A percentile compares a stretch with the other conserved stretches of the same genome.
These are phyloP conservation scores for Nicotiana obtusifolia DNA, from an alignment of 257 asterid genomes.

Conservation along the genomic window DNA sequence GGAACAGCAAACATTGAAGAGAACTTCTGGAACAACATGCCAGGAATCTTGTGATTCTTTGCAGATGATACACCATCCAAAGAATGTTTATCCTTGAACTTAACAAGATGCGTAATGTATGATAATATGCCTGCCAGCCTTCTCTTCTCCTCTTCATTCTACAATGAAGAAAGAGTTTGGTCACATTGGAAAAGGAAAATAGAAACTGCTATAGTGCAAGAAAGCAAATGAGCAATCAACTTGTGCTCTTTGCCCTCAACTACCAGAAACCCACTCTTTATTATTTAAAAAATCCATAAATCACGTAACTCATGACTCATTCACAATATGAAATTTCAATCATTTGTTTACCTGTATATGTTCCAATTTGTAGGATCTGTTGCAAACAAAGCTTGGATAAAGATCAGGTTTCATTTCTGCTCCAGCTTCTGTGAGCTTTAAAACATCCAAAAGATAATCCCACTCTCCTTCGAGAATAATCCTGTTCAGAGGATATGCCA, in stretches of 20 bases:
- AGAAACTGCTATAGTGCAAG: not conserved
- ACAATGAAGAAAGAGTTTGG: conserved; percentile 7
- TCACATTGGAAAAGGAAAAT: not conserved
- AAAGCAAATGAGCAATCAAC: not conserved
- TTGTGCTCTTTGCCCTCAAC: not conserved
- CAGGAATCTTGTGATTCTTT: conserved; percentile 59
- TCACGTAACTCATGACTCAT: not conserved
- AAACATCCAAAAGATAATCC: conserved; percentile 62
- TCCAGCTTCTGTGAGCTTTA: conserved; percentile 35
- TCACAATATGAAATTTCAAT: not conserved
- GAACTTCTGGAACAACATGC: conserved; percentile 57
- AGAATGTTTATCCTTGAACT: conserved; percentile 68
- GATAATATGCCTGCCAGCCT: conserved; percentile 63
- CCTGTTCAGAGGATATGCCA: conserved; percentile 73
- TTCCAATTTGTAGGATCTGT: conserved; percentile 41
- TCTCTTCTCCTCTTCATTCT: conserved; percentile 50
- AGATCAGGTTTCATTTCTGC: conserved; percentile 22
- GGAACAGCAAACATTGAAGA: conserved; percentile 46
- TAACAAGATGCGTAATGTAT: conserved; percentile 73
- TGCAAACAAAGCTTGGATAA: conserved; percentile 82
- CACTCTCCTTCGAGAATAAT: conserved; percentile 86
- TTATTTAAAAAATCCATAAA: no score
- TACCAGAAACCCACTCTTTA: not conserved
- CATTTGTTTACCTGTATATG: conserved; percentile 39
- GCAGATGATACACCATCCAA: conserved; percentile 69